Base-by-base conservation (phyloP, 176 grass and related monocot species). In the Zoysia japonica region DNA sequence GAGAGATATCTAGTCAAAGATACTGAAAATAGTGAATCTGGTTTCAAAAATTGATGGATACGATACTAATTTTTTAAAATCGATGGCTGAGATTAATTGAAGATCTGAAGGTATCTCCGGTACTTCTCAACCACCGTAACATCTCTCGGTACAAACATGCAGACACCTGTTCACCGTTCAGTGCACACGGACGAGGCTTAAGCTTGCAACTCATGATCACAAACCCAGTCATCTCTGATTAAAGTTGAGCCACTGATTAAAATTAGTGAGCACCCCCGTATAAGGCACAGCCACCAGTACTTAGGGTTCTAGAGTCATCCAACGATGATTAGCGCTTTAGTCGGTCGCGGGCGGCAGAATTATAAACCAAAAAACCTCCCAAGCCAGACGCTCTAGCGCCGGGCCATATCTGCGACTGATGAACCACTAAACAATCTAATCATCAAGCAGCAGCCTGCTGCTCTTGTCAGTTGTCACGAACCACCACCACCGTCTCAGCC, bases 331-430 rank as follows among this genome's bases (percentile, higher is more conserved):
- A 81, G 43, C 54, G 64, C 71, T 70, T 85, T 77, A 87, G 84
- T 90, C 78, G 72, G 87, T 82, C 37, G n/a, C 35, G 87, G 89
- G 77, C 93, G 90, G 93, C 93, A 88, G 86, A 88, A 87, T 78
- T 83, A 86, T 80, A 83, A 80, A 37, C 53, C 72, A 19, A 40
- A 28, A 71, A 87, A 60, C 57, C 60, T 59, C 50, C 77, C 36
- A 37, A 37, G 35, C 82, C 78, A 81, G 50, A 71, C 45, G 7
- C 69, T 48, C 52, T 39, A 16, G 7, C 7, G 43, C 67, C 47
- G 43, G 61, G 46, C 15, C 72, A 81, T 89, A 81, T 89, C 87
- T 39, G 61, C 56, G 43, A 71, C 55, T 69, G 28, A 69, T 47
- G 17, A 84, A 86, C 45, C 78, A 65, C 54, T 80, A 87, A 84